A percentile compares a stretch with the other conserved stretches of the same genome.
phyloP scores from a whole-genome alignment of 441 rosid genomes.

The Gossypium lobatum region DNA sequence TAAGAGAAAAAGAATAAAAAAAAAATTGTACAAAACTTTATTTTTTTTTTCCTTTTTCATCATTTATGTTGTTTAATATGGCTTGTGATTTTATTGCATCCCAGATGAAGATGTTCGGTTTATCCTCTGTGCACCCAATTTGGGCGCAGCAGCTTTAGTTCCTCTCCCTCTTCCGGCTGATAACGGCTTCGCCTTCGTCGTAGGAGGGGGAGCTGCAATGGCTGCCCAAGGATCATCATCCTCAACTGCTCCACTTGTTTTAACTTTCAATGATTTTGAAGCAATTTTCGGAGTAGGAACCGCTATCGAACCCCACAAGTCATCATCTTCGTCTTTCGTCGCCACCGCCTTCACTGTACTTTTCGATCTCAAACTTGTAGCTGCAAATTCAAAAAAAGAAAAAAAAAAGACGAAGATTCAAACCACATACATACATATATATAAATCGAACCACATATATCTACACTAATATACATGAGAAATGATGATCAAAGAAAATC shows the following conservation, averaged over 20 bases:
- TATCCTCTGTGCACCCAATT: conserved; percentile 89
- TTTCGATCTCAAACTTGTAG: conserved; percentile 51
- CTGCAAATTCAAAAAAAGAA: conserved; percentile 24
- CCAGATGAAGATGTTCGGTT: conserved; percentile 77
- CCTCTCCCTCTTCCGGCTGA: conserved; percentile 74
- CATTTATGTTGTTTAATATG: background rate
- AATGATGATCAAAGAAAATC: background rate
- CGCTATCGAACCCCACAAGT: conserved; percentile 96
- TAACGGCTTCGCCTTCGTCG: conserved; percentile 74
- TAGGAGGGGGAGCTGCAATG: conserved; percentile 93
- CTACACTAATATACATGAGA: background rate
- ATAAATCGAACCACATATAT: background rate
- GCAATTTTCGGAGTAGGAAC: conserved; percentile 67
- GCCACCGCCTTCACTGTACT: conserved; percentile 27
- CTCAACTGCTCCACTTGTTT: conserved; percentile 35
- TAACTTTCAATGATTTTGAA: conserved; percentile 58
- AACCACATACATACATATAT: background rate
- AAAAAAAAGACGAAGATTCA: background rate
- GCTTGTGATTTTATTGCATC: conserved; percentile 24
- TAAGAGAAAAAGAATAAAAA: conserved; percentile 6
- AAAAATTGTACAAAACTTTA: background rate
- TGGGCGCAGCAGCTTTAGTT: conserved; percentile 61
- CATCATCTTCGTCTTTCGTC: conserved; percentile 57
- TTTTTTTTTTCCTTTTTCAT: background rate
- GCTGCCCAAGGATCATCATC: conserved; percentile 96